Conservation (phyloP, 1,139 yeast species). For the Lodderomyces elongisporus region DNA sequence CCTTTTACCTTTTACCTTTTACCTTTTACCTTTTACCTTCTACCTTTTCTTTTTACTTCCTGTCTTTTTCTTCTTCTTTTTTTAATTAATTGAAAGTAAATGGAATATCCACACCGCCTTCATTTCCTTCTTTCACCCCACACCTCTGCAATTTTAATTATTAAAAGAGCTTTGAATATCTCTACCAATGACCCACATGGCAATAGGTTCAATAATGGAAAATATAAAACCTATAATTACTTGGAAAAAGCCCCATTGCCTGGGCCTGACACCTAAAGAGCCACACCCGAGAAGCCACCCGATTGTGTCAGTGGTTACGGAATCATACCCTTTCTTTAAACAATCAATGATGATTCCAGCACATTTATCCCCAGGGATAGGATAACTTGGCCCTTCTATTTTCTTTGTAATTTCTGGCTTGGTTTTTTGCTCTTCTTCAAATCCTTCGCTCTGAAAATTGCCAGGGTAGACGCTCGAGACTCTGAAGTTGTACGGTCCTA, state of each 20-base stretch:
- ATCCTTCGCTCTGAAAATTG: slow-evolving; percentile 87
- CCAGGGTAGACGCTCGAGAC: slow-evolving; percentile 76
- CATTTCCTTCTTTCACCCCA: slow-evolving; percentile 1
- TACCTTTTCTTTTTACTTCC: too few species aligned
- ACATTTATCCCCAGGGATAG: slow-evolving; percentile 66
- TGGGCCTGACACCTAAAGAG: slow-evolving; percentile 66
- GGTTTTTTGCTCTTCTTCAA: slow-evolving; percentile 67
- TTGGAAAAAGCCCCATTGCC: slow-evolving; percentile 56
- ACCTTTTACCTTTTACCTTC: too few species aligned
- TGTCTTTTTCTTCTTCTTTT: too few species aligned
- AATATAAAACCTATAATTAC: slow-evolving; percentile 44
- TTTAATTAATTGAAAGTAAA: slow-evolving; percentile 12
- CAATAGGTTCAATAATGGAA: slow-evolving; percentile 61
- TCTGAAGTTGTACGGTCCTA: slow-evolving; percentile 58
- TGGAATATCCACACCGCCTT: slow-evolving; percentile 5
- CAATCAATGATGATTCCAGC: slow-evolving; percentile 55
- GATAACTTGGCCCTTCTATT: slow-evolving; percentile 80
- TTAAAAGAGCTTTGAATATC: slow-evolving; percentile 39
- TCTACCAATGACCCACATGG: slow-evolving; percentile 45
- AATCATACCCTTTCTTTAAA: slow-evolving; percentile 63
- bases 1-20: too few species aligned
- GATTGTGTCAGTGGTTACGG: slow-evolving; percentile 74
- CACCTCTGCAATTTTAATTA: too few species aligned
- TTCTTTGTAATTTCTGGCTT: slow-evolving; percentile 79
- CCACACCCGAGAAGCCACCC: slow-evolving; percentile 79